Evolutionary conservation across 1,284 basidiomycete species (phyloP).

Genomic region (Lentinula novae-zelandiae): DNA sequence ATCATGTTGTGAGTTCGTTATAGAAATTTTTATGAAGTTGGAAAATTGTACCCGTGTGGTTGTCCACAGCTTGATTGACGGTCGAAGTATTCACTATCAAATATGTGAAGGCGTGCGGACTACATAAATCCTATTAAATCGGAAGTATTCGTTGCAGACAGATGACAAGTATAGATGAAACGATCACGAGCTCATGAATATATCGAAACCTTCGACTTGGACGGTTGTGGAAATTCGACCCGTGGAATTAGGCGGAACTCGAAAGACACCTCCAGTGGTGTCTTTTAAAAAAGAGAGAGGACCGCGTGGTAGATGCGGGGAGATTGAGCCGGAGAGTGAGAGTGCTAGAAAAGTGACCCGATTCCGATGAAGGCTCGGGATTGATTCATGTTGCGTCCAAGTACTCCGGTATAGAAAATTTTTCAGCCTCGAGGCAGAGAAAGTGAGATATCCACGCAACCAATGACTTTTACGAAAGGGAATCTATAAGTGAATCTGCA

Average conservation of each 20-base stretch:
- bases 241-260: background rate
- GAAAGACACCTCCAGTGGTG: background rate
- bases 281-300: background rate
- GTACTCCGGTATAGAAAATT: too few species aligned
- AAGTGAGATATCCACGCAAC: background rate
- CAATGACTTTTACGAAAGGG: too few species aligned
- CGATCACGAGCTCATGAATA: background rate
- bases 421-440: background rate
- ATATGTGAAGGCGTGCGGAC: background rate
- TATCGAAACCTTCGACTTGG: background rate
- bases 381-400: too few species aligned
- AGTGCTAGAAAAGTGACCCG: background rate
- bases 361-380: background rate
- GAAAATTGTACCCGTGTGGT: background rate
- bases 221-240: background rate
- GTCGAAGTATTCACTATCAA: background rate
- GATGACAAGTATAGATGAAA: background rate
- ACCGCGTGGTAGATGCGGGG: background rate
- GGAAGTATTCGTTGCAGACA: background rate
- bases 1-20: too few species aligned
- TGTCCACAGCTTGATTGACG: background rate
- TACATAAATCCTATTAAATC: background rate
- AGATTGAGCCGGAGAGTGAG: background rate
- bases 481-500: too few species aligned
- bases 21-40: background rate